Percentiles rank a stretch among this genome's conserved stretches.
These are phyloP conservation scores for Macrotyloma uniflorum DNA, from an alignment of 306 rosid species.

Conservation along the genomic window DNA sequence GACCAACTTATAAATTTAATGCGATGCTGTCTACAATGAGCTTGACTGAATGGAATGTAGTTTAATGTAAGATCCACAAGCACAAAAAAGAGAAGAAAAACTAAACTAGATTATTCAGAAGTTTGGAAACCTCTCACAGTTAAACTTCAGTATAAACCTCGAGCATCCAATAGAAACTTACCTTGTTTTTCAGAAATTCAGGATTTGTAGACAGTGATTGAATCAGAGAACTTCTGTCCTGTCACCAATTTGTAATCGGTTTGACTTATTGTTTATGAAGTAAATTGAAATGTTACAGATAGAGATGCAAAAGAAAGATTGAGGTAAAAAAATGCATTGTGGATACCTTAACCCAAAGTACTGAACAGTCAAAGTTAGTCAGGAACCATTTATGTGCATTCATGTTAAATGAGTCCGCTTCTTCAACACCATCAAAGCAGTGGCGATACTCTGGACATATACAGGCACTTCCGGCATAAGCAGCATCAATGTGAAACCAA, in stretches of 20 bases:
- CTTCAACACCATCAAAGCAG: conserved; percentile 83
- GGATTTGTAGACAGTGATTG: conserved; percentile 93
- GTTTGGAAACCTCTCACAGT: conserved; percentile 29
- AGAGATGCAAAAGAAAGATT: conserved; percentile 28
- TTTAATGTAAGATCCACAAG: neutral
- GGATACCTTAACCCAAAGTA: conserved; percentile 93
- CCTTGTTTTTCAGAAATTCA: conserved; percentile 85
- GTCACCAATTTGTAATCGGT: conserved; percentile 44
- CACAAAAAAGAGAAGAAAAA: neutral
- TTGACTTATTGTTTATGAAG: conserved; percentile 2
- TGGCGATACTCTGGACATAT: conserved; percentile 92
- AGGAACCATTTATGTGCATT: conserved; percentile 96
- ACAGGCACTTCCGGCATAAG: conserved; percentile 97
- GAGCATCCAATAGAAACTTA: conserved; percentile 35
- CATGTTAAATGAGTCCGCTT: conserved; percentile 91
- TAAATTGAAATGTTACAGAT: conserved; percentile 21
- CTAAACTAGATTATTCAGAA: neutral
- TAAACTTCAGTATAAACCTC: conserved; percentile 4
- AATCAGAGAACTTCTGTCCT: conserved; percentile 84
- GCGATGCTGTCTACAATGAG: neutral
- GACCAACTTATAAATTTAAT: neutral
- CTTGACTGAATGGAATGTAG: neutral
- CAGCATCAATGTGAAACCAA: conserved; percentile 98
- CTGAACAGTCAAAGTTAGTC: conserved; percentile 91
- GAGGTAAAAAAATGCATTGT: conserved; percentile 9